Conservation (phyloP, 306 rosid genomes). For the Fagus crenata region DNA sequence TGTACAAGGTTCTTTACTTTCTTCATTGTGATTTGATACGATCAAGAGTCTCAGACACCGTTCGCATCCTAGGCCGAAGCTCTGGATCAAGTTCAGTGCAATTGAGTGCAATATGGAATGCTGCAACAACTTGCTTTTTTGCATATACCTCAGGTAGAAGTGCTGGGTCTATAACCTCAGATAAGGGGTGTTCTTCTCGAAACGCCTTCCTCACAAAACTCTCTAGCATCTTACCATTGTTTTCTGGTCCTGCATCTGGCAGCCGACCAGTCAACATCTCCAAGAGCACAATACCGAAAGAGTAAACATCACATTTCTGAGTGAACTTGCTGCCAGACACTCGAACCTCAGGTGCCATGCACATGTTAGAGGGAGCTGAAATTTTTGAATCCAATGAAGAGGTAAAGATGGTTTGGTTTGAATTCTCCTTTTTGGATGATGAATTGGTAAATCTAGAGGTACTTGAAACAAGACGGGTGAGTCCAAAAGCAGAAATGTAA, state of each 20-base stretch:
- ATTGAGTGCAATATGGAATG: constrained; percentile 67
- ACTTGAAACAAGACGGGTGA: constrained; percentile 46
- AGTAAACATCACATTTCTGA: constrained; percentile 75
- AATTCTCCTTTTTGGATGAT: constrained; percentile 40
- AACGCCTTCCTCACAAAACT: constrained; percentile 58
- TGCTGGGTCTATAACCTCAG: constrained; percentile 65
- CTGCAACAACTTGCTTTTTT: constrained; percentile 63
- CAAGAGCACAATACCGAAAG: constrained; percentile 63
- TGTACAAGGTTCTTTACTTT: constrained; percentile 11
- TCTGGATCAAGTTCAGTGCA: constrained; percentile 76
- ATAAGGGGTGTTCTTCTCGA: constrained; percentile 57
- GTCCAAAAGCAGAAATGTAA: constrained; percentile 69
- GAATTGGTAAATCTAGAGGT: constrained; percentile 38
- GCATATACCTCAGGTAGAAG: constrained; percentile 62
- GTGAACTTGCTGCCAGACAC: constrained; percentile 55
- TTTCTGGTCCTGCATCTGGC: constrained; percentile 53
- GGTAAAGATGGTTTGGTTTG: constrained; percentile 35
- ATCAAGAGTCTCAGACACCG: constrained; percentile 66
- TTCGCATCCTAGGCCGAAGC: constrained; percentile 74
- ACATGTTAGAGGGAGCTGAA: constrained; percentile 40
- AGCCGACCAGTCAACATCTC: constrained; percentile 61
- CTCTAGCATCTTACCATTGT: constrained; percentile 54
- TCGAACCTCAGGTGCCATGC: constrained; percentile 67
- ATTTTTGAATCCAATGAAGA: constrained; percentile 41
- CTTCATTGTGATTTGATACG: constrained; percentile 43